Conservation (phyloP, 805 yeast species). For the Scheffersomyces coipomensis region DNA sequence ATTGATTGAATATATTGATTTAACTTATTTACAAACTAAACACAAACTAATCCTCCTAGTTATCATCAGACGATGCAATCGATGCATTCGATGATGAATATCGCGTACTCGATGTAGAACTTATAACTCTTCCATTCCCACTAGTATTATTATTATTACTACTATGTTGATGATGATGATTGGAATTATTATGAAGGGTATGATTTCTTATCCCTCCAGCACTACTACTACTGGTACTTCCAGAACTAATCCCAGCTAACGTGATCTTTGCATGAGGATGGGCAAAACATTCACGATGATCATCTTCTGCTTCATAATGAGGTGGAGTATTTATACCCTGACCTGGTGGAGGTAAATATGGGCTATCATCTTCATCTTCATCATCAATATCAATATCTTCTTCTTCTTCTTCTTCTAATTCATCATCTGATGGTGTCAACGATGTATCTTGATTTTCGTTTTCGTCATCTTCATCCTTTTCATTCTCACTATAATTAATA, state of each 20-base stretch:
- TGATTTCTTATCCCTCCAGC: background rate
- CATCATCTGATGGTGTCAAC: background rate
- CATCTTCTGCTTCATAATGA: conserved; percentile 17
- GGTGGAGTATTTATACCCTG: conserved; percentile 32
- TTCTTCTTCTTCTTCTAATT: background rate
- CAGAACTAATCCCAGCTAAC: conserved; percentile 8
- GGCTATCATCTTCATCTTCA: conserved; percentile 23
- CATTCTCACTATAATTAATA: conserved; percentile 33
- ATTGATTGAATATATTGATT: too few species aligned
- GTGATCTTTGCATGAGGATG: conserved; percentile 42
- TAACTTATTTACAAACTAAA: background rate
- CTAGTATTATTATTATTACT: background rate
- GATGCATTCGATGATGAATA: conserved; percentile 4
- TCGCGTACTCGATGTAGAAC: background rate
- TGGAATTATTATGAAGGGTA: too few species aligned
- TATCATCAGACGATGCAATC: background rate
- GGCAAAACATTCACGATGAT: conserved; percentile 40
- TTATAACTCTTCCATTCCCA: background rate
- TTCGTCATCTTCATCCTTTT: conserved; percentile 6
- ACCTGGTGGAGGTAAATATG: conserved; percentile 26
- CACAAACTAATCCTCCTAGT: too few species aligned
- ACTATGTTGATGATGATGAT: too few species aligned
- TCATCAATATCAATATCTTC: conserved; percentile 2
- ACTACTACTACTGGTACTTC: background rate
- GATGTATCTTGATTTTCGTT: background rate